These are phyloP conservation scores for Magnaporthiopsis incrustans DNA, from an alignment of 2,329 filamentous ascomycete species.

Conservation along the genomic window DNA sequence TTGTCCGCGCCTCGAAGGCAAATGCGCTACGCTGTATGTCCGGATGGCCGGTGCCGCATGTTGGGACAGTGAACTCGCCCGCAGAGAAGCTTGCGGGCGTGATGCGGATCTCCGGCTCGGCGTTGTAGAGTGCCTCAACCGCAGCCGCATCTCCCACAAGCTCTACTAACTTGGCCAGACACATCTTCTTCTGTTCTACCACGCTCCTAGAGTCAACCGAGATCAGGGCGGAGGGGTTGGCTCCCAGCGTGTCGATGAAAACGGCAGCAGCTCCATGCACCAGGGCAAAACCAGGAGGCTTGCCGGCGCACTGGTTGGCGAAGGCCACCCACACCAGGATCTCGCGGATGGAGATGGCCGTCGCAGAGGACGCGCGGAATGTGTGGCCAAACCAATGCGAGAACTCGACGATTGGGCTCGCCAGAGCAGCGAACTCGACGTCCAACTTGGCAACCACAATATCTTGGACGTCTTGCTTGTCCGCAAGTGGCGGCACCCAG, in stretches of 20 bases:
- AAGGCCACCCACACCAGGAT: conserved; percentile 91
- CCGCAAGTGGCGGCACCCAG: conserved; percentile 86
- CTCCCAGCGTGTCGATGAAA: conserved; percentile 90
- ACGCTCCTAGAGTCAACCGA: conserved; percentile 64
- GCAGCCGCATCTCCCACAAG: conserved; percentile 56
- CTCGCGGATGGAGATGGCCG: conserved; percentile 83
- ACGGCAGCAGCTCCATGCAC: conserved; percentile 91
- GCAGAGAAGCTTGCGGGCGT: conserved; percentile 51
- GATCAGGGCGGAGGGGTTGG: conserved; percentile 84
- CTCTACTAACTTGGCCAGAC: conserved; percentile 62
- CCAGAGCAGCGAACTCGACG: conserved; percentile 45
- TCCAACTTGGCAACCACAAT: conserved; percentile 74
- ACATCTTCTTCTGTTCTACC: conserved; percentile 61
- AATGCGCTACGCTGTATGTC: conserved; percentile 42
- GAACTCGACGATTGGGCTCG: conserved; percentile 71
- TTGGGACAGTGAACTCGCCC: conserved; percentile 65
- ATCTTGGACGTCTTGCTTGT: conserved; percentile 75
- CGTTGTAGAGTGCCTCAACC: conserved; percentile 56
- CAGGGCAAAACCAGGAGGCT: conserved; percentile 37
- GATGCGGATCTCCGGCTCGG: conserved; percentile 50
- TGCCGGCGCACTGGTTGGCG: conserved; percentile 56
- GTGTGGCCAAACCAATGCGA: conserved; percentile 85
- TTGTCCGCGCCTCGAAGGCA: conserved; percentile 83
- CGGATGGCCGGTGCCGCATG: conserved; percentile 33
- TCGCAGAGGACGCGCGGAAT: conserved; percentile 67